Conservation (phyloP, 768 basidiomycete species). For the Hortiboletus campestris region DNA sequence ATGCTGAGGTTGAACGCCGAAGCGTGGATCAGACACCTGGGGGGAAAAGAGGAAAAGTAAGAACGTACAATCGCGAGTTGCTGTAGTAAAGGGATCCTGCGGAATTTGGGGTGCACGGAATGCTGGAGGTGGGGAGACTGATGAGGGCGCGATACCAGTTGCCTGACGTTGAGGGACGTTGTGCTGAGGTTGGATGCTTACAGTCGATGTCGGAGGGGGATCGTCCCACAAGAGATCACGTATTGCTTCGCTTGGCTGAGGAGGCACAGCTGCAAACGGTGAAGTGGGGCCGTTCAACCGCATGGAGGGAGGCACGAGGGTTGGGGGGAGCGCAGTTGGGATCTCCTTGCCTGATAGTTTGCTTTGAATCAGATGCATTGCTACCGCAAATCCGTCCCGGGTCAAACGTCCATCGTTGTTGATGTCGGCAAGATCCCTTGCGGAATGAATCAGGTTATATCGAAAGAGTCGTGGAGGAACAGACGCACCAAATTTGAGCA, state of each 20-base stretch:
- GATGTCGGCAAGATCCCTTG: slow-evolving; percentile 92
- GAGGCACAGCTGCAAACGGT: slow-evolving; percentile 38
- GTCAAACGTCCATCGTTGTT: slow-evolving; percentile 84
- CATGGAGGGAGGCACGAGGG: slow-evolving; percentile 81
- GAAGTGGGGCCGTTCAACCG: slow-evolving; percentile 42
- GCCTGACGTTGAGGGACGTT: slow-evolving; percentile 35
- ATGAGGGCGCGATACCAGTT: slow-evolving; percentile 32
- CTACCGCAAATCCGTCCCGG: slow-evolving; percentile 92
- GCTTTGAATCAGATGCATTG: slow-evolving; percentile 88
- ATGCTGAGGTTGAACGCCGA: slow-evolving; percentile 9
- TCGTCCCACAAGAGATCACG: slow-evolving; percentile 57
- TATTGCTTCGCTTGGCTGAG: slow-evolving; percentile 39
- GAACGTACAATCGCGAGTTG: slow-evolving; percentile 24
- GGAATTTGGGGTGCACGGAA: slow-evolving; percentile 17
- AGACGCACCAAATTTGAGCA: slow-evolving; percentile 85
- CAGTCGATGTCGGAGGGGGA: slow-evolving; percentile 41
- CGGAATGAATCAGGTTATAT: background rate
- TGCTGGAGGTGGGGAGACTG: slow-evolving; percentile 30
- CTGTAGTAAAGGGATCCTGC: slow-evolving; percentile 53
- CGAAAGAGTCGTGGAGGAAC: background rate
- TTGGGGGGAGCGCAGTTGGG: slow-evolving; percentile 64
- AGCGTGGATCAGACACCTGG: slow-evolving; percentile 5
- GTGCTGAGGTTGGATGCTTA: slow-evolving; percentile 34
- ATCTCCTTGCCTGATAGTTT: slow-evolving; percentile 79
- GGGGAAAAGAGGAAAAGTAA: background rate